phyloP scores from a whole-genome alignment of 345 rosid genomes.

The Tarenaya hassleriana region DNA sequence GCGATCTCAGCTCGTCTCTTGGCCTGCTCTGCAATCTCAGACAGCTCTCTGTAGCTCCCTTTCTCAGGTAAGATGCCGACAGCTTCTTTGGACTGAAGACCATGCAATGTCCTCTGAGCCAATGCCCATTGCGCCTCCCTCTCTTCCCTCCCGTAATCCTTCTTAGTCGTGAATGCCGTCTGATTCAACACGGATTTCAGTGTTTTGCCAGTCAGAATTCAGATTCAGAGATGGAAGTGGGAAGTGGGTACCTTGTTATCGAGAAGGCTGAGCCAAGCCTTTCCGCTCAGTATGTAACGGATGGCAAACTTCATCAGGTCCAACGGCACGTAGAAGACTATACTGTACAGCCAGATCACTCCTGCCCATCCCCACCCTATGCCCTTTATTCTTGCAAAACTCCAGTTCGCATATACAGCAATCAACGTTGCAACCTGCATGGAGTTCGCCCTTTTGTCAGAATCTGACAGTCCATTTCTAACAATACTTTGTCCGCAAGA shows the following conservation, averaged over 20 bases:
- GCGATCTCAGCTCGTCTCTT: too few relatives aligned
- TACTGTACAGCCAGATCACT: constrained; percentile 78
- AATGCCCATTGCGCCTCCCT: too few relatives aligned
- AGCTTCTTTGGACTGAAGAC: constrained; percentile 70
- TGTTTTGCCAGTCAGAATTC: neutral
- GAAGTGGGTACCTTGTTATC: constrained; percentile 65
- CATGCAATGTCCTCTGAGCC: constrained; percentile 78
- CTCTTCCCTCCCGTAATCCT: constrained; percentile 80
- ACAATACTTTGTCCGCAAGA: too few relatives aligned
- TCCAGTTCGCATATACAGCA: constrained; percentile 52
- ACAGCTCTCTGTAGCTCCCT: constrained; percentile 67
- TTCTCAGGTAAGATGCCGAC: constrained; percentile 46
- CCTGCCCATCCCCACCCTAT: constrained; percentile 71
- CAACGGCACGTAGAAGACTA: constrained; percentile 68
- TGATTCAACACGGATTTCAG: constrained; percentile 27
- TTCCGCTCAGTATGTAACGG: constrained; percentile 81
- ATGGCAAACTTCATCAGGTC: constrained; percentile 76
- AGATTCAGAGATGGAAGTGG: constrained; percentile 1
- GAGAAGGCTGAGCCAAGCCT: constrained; percentile 74
- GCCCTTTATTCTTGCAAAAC: constrained; percentile 45
- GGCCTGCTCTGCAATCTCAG: constrained; percentile 99
- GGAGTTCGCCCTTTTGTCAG: constrained; percentile 2
- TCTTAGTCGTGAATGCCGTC: constrained; percentile 92
- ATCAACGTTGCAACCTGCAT: constrained; percentile 56
- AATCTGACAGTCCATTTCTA: neutral